Conservation (phyloP, 1,284 basidiomycete genomes). For the Pascua sp. region DNA sequence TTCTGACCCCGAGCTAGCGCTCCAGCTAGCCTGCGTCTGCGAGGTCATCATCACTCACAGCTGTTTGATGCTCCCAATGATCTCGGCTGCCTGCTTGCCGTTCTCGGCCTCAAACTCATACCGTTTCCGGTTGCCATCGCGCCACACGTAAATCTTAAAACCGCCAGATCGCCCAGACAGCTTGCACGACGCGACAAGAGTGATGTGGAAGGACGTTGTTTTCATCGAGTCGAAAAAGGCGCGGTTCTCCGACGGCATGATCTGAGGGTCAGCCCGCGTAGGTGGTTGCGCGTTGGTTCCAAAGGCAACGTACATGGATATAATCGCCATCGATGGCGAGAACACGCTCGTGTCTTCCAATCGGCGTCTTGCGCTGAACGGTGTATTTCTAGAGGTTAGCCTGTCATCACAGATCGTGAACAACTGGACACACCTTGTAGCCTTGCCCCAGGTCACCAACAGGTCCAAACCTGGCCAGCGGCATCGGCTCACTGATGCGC, state of each 20-base stretch:
- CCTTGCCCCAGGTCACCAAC: constrained; percentile 54
- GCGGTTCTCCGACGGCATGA: constrained; percentile 80
- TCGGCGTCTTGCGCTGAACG: constrained; percentile 91
- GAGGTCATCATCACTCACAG: constrained; percentile 26
- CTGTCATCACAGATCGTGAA: not conserved
- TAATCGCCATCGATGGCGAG: constrained; percentile 95
- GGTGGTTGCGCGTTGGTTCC: too few relatives aligned
- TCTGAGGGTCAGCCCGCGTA: constrained; percentile 53
- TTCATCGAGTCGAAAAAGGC: constrained; percentile 82
- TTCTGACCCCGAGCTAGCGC: not conserved
- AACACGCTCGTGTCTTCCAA: constrained; percentile 83
- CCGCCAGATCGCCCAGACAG: constrained; percentile 74
- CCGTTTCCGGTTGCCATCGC: constrained; percentile 71
- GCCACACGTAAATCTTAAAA: constrained; percentile 78
- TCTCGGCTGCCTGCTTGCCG: constrained; percentile 61
- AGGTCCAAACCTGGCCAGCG: constrained; percentile 56
- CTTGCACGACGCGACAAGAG: constrained; percentile 76
- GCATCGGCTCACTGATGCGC: constrained; percentile 69
- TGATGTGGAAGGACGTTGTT: constrained; percentile 89
- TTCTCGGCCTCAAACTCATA: constrained; percentile 98
- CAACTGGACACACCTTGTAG: constrained; percentile 64
- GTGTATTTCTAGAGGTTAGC: constrained; percentile 68
- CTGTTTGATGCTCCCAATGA: constrained; percentile 36
- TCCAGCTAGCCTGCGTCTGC: too few relatives aligned
- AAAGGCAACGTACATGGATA: constrained; percentile 65